Evolutionary conservation across 768 basidiomycete genomes (phyloP).

Genomic region (Podaxis pistillaris): DNA sequence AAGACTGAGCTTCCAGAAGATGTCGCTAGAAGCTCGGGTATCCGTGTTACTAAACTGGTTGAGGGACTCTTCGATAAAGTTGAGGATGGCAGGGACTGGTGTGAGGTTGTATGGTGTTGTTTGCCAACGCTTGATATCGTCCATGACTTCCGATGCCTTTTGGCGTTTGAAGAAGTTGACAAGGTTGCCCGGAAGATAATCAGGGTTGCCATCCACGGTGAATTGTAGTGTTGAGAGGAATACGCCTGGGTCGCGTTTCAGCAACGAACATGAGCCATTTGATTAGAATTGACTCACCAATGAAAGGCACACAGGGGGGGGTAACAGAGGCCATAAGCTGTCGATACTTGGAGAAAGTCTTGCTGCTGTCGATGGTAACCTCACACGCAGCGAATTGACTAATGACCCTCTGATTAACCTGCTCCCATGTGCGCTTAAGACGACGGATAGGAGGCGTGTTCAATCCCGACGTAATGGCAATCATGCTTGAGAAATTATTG

Average conservation of each 20-base stretch:
- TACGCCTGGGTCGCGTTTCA: conserved; percentile 58
- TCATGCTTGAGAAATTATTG: conserved; percentile 97
- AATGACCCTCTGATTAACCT: conserved; percentile 74
- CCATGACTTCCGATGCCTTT: conserved; percentile 94
- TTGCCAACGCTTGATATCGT: conserved; percentile 97
- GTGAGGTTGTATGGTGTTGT: conserved; percentile 85
- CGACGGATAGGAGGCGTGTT: conserved; percentile 93
- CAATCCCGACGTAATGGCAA: conserved; percentile 90
- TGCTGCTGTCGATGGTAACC: conserved; percentile 87
- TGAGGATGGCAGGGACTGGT: conserved; percentile 60
- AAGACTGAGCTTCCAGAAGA: conserved; percentile 83
- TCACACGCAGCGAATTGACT: conserved; percentile 77
- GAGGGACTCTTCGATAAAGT: conserved; percentile 79
- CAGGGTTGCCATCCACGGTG: conserved; percentile 94
- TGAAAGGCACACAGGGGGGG: conserved; percentile 95
- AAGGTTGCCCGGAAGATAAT: conserved; percentile 67
- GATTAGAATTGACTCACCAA: conserved; percentile 57
- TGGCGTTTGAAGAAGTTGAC: conserved; percentile 97
- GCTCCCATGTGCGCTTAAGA: conserved; percentile 92
- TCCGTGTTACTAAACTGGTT: conserved; percentile 58
- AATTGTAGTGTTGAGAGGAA: conserved; percentile 97
- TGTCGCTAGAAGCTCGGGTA: conserved; percentile 66
- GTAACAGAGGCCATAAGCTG: conserved; percentile 77
- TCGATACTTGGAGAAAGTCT: conserved; percentile 93
- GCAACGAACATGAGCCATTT: conserved; percentile 3